Percentiles rank a stretch among this genome's conserved stretches.
These are phyloP conservation scores for Microcyclosporella mali DNA, from an alignment of 2,329 filamentous ascomycete species.

Conservation along the genomic window DNA sequence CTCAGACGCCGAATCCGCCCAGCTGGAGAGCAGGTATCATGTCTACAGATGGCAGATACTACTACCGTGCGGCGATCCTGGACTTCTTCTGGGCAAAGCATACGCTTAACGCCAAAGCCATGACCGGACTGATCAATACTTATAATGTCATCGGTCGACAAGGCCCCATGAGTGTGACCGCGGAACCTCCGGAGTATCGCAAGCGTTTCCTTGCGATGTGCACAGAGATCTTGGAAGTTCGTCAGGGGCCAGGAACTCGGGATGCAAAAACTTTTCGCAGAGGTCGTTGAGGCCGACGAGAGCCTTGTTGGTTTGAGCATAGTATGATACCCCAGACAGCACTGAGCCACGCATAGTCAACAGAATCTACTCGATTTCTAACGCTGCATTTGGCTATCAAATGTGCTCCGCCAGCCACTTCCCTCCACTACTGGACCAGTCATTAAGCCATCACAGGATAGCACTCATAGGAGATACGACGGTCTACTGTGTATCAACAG, in stretches of 20 bases:
- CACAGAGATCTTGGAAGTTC: constrained; percentile 37
- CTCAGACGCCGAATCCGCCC: constrained; percentile 24
- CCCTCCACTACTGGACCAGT: too few relatives aligned
- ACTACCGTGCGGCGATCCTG: constrained; percentile 61
- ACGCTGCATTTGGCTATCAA: too few relatives aligned
- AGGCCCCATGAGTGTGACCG: constrained; percentile 70
- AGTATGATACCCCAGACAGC: too few relatives aligned
- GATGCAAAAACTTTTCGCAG: too few relatives aligned
- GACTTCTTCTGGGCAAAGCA: constrained; percentile 79
- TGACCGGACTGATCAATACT: constrained; percentile 56
- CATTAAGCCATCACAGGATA: too few relatives aligned
- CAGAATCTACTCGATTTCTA: too few relatives aligned
- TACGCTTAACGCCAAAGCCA: constrained; percentile 57
- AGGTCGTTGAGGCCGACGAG: too few relatives aligned
- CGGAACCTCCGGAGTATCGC: constrained; percentile 61
- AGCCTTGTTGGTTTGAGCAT: too few relatives aligned
- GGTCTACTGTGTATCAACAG: too few relatives aligned
- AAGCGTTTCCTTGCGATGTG: constrained; percentile 51
- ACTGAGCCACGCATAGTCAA: too few relatives aligned
- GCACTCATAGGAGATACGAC: too few relatives aligned
- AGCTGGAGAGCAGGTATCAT: constrained; percentile 57
- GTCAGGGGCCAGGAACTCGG: background rate
- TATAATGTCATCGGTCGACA: constrained; percentile 55
- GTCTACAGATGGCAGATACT: constrained; percentile 58
- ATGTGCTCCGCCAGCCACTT: too few relatives aligned